Base-by-base conservation (phyloP, 345 rosid genomes). In the Euphorbia tirucalli region DNA sequence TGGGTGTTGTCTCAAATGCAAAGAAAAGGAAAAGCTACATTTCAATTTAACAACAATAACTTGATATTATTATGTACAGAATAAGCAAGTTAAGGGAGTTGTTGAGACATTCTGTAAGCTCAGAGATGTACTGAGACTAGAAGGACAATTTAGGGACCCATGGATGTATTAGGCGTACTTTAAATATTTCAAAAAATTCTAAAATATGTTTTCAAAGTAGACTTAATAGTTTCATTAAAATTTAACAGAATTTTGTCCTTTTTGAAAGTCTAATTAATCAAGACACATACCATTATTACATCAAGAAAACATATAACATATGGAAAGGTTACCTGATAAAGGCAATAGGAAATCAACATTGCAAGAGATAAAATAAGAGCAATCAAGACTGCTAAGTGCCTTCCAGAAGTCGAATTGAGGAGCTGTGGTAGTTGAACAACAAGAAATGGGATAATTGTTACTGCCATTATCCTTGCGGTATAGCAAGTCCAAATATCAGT, bases 391-490 rank as follows among this genome's bases (percentile, higher is more conserved):
- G 96, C 88, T 15, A 88, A 68, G 70, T 79, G 92, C 71, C 88
- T 88, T 79, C 90, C 97, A 11, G 97, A 88, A 11, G 85, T 86
- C 32, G 97, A 89, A 55, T 76, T 61, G 67, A 92, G 75, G 75
- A 84, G 28, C 66, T 95, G 97, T 9, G 91, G 97, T 56, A 92
- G 68, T 83, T 95, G 97, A 66, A 95, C 97, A 67, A 92, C 76
- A 66, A 95, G 2, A 73, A 92, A 95, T 7, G 99, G 99, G 50
- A 95, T 76, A 59, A 95, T 77, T 9, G 99, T 92, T 69, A 90
- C 71, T 24, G 79, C 80, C 99, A 95, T 95, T 50, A 95, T 90
- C 71, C 84, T 66, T 48, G 99, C 99, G 63, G 96, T 91, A 63
- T 85, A 89, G 74, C 87, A 83, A 35, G 99, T 95, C 92, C 90